phyloP scores from a whole-genome alignment of 106 monocot species.

The Amphibolis antarctica region DNA sequence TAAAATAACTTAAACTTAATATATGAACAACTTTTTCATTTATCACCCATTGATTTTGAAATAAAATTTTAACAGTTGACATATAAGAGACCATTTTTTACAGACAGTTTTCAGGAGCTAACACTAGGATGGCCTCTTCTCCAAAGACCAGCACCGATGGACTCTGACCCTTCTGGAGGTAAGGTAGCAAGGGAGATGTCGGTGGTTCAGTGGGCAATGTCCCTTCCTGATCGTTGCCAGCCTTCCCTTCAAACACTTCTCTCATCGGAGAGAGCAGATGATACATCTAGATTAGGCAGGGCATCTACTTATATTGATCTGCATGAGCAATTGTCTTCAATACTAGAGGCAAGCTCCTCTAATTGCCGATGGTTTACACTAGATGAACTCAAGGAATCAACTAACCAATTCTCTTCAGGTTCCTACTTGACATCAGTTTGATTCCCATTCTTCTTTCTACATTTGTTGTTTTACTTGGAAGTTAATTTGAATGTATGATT shows the following conservation, averaged over 20 bases:
- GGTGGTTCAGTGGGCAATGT: slow-evolving; percentile 93
- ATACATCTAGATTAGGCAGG: neutral
- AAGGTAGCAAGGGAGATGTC: slow-evolving; percentile 50
- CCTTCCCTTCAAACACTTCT: slow-evolving; percentile 1
- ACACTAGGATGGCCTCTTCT: slow-evolving; percentile 85
- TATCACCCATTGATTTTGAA: too few species aligned
- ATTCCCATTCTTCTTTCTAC: neutral
- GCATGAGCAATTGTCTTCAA: slow-evolving; percentile 23
- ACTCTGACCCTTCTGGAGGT: slow-evolving; percentile 14
- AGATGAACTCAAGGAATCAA: slow-evolving; percentile 41
- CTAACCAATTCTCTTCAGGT: slow-evolving; percentile 68
- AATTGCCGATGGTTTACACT: slow-evolving; percentile 56
- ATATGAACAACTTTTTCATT: too few species aligned
- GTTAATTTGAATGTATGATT: too few species aligned
- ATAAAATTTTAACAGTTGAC: too few species aligned
- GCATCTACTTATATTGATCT: slow-evolving; percentile 7
- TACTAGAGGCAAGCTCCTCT: slow-evolving; percentile 33
- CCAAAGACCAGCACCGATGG: slow-evolving; percentile 12
- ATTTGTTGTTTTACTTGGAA: neutral
- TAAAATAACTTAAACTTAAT: too few species aligned
- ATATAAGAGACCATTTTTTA: neutral
- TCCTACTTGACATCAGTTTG: neutral
- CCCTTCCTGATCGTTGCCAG: slow-evolving; percentile 45
- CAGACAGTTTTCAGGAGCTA: slow-evolving; percentile 20
- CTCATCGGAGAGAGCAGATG: neutral